A percentile compares a stretch with the other conserved stretches of the same genome.
phyloP scores from a whole-genome alignment of 2,329 filamentous ascomycete genomes.

The Fusarium decemcellulare region DNA sequence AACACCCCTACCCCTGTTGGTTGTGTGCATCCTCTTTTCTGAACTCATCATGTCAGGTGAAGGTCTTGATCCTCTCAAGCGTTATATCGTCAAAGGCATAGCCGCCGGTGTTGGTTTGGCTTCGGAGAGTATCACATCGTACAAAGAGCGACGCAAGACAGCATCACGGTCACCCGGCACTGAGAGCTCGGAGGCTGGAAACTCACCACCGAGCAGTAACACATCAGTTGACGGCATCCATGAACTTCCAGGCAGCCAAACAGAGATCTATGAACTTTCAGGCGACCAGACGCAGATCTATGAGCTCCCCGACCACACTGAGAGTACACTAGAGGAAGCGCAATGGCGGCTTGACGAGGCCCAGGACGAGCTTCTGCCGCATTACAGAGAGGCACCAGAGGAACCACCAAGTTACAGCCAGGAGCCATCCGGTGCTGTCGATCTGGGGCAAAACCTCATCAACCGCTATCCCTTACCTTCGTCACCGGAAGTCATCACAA shows the following conservation, averaged over 20 bases:
- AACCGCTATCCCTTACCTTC: conserved; percentile 5
- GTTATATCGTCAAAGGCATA: conserved; percentile 20
- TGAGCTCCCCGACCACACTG: neutral
- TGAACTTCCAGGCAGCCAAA: no score
- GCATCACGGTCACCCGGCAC: neutral
- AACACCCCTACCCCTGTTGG: no score
- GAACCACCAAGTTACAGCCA: neutral
- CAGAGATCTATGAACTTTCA: neutral
- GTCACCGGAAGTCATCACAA: neutral
- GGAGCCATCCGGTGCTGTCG: neutral
- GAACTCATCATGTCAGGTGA: conserved; percentile 9
- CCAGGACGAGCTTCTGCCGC: conserved; percentile 3
- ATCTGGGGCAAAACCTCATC: conserved; percentile 5
- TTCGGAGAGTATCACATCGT: conserved; percentile 16
- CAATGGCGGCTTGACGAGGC: conserved; percentile 22
- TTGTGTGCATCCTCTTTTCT: neutral
- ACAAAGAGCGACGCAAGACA: conserved; percentile 17
- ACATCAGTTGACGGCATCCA: no score
- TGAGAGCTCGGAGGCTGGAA: neutral
- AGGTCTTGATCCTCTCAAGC: conserved; percentile 17
- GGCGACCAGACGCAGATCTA: neutral
- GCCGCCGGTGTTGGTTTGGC: conserved; percentile 21
- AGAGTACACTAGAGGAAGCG: neutral
- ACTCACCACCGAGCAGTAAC: no score
- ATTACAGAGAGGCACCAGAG: neutral